Evolutionary conservation across 768 basidiomycete species (phyloP).

Genomic region (Calocybe gangraenosa): DNA sequence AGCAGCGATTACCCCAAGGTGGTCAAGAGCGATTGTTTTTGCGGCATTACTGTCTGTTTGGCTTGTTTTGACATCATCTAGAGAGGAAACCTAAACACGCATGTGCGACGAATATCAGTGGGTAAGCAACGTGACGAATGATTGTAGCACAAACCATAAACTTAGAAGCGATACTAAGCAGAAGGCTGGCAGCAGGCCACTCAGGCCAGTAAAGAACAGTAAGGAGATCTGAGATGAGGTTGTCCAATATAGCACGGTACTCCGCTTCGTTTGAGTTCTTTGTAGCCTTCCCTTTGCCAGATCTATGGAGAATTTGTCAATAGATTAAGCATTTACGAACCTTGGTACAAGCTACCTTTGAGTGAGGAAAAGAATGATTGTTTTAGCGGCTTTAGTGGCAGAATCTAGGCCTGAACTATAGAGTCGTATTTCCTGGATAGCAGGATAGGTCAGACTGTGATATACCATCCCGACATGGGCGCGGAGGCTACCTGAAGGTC

Average conservation of each 20-base stretch:
- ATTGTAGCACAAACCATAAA: conserved; percentile 61
- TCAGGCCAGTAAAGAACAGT: conserved; percentile 92
- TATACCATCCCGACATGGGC: background rate
- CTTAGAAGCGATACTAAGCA: conserved; percentile 76
- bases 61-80: conserved; percentile 75
- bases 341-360: conserved; percentile 38
- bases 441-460: background rate
- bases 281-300: conserved; percentile 82
- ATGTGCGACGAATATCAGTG: background rate
- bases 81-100: conserved; percentile 58
- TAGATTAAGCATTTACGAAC: background rate
- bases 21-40: conserved; percentile 88
- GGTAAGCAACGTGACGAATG: background rate
- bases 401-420: conserved; percentile 75
- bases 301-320: conserved; percentile 35
- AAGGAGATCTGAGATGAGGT: conserved; percentile 82
- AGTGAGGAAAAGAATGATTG: conserved; percentile 75
- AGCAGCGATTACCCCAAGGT: conserved; percentile 90
- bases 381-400: conserved; percentile 80
- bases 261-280: conserved; percentile 94
- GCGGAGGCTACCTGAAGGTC: conserved; percentile 51
- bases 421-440: conserved; percentile 60
- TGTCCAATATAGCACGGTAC: conserved; percentile 90
- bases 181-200: conserved; percentile 89
- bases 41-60: conserved; percentile 77